Percentiles rank a stretch among this genome's conserved stretches.
phyloP scores from a whole-genome alignment of 2,329 filamentous ascomycete species.

The Aurifilum marmelostoma region DNA sequence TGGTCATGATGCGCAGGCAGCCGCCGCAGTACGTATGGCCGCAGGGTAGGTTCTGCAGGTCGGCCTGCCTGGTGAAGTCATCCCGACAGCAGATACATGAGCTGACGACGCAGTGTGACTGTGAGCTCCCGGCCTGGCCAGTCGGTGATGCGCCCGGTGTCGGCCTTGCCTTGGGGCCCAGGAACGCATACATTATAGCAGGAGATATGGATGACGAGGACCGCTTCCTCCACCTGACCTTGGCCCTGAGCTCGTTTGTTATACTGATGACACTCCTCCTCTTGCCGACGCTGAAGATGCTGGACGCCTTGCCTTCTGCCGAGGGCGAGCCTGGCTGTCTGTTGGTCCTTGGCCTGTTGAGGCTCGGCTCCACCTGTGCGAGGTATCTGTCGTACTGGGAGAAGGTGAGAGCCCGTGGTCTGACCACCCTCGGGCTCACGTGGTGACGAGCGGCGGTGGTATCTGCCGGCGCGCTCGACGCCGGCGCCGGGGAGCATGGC shows the following conservation, averaged over 20 bases:
- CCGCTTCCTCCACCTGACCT: constrained; percentile 47
- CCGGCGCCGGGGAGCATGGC: constrained; percentile 45
- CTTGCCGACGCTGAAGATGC: constrained; percentile 50
- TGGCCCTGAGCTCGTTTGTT: constrained; percentile 48
- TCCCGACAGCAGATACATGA: constrained; percentile 62
- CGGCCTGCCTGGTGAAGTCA: constrained; percentile 49
- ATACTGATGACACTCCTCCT: constrained; percentile 51
- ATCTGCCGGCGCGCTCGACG: no score
- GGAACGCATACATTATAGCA: constrained; percentile 21
- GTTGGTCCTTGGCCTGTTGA: constrained; percentile 47
- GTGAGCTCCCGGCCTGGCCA: background rate
- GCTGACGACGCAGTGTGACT: constrained; percentile 39
- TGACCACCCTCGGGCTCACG: constrained; percentile 35
- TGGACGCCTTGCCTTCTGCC: constrained; percentile 39
- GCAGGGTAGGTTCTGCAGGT: constrained; percentile 57
- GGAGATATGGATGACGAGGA: constrained; percentile 42
- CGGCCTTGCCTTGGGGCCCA: background rate
- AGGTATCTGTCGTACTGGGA: constrained; percentile 57
- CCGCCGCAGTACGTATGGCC: constrained; percentile 60
- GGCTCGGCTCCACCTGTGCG: constrained; percentile 46
- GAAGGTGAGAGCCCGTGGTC: constrained; percentile 50
- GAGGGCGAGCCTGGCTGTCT: constrained; percentile 35
- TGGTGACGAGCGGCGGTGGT: constrained; percentile 29
- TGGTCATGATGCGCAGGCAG: constrained; percentile 58
- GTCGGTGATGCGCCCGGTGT: background rate